phyloP scores from a whole-genome alignment of 768 basidiomycete species.

The Amanita inopinata region DNA sequence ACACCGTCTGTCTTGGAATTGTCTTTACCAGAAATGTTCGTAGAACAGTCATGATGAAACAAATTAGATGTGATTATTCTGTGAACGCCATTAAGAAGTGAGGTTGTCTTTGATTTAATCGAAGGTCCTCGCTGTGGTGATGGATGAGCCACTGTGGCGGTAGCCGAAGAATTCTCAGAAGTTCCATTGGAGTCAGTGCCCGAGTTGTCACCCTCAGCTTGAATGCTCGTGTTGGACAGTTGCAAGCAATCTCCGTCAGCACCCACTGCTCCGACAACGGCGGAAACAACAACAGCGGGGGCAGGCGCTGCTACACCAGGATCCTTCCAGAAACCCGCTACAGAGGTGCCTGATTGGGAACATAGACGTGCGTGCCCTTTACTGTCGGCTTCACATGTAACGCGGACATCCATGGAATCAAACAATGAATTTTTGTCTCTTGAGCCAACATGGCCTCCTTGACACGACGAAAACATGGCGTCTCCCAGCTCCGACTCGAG shows the following conservation, averaged over 20 bases:
- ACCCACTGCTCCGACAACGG: conserved; percentile 35
- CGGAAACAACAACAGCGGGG: conserved; percentile 43
- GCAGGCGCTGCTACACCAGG: conserved; percentile 42
- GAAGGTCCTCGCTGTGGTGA: conserved; percentile 30
- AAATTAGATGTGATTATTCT: conserved; percentile 16
- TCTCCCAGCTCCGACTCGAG: conserved; percentile 23
- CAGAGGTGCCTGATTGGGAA: conserved; percentile 28
- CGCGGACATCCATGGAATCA: not conserved
- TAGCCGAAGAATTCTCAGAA: conserved; percentile 32
- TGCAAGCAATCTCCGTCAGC: conserved; percentile 30
- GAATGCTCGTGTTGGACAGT: conserved; percentile 17
- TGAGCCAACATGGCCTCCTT: conserved; percentile 16
- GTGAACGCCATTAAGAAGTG: conserved; percentile 18
- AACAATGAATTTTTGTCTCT: not conserved
- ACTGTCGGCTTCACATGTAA: not conserved
- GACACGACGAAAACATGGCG: conserved; percentile 30
- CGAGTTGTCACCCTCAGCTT: not conserved
- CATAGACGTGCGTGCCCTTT: conserved; percentile 20
- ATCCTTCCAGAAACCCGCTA: conserved; percentile 39
- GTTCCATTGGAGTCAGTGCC: conserved; percentile 1
- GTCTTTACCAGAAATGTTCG: conserved; percentile 13
- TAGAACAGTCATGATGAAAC: conserved; percentile 13
- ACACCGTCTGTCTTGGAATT: conserved; percentile 8
- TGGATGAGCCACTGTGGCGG: conserved; percentile 28
- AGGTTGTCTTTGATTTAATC: conserved; percentile 16